Evolutionary conservation across 2,329 filamentous ascomycete genomes (phyloP), one percentile per base, ranked within the genome.

Genomic region (Fusarium pseudocircinatum): DNA sequence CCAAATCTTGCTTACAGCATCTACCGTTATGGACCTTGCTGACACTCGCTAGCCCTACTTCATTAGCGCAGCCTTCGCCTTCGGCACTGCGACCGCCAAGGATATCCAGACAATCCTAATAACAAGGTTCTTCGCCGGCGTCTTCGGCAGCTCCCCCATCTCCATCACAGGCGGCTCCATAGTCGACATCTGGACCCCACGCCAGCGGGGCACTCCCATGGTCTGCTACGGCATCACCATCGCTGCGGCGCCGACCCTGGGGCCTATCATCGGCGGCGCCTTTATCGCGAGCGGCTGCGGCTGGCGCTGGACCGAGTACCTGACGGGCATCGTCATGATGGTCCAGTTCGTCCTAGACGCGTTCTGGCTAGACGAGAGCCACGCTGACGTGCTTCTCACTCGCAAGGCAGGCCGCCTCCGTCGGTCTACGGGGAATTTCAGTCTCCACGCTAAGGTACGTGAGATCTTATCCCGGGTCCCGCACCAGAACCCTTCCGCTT

Each of bases 181-280:
- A 1, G 53, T 57, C 30, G 53, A 57, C 28, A 57, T 57, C 22
- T 57, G 53, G 53, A 57, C 53, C 39, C 53, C 53, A 15, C 53
- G 53, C 20, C 53, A 57, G 39, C 26, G 39, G 15, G 53, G 53
- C 18, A 57, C 53, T 6, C 53, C 53, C 7, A 57, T 57, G 53
- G 53, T 57, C 22, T 57, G 53, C 37, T 57, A 57, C n/a, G 53
- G 53, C 37, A 56, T 56, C 53, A 56, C 53, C 37, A 56, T 56
- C 39, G 53, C 53, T 24, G 53, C 53, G 3, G 53, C 53, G 6
- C 53, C 53, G 22, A 56, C 53, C 4, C 53, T 56, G 12, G 53
- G 53, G 2, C 53, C 53, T 43, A 56, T 56, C 28, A 56, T 56
- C 16, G 53, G 53, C 26, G 53, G 53, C 30, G 53, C 53, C 26